These are phyloP conservation scores for Aphanomyces invadans DNA, from an alignment of 352 stramenopile species.

Conservation along the genomic window DNA sequence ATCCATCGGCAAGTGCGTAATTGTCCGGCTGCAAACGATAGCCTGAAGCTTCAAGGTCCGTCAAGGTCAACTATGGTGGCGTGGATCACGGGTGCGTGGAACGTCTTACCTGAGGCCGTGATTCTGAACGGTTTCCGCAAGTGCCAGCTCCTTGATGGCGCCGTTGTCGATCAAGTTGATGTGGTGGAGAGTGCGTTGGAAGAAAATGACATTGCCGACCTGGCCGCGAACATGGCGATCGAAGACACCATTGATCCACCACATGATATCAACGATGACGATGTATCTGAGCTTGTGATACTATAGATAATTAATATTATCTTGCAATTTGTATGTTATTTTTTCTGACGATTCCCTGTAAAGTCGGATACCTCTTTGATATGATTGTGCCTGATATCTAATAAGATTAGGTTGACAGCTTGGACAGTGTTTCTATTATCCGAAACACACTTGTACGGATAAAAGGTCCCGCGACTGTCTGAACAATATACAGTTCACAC, in stretches of 20 bases:
- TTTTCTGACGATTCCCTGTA: not conserved
- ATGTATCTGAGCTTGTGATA: not conserved
- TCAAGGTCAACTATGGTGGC: not conserved
- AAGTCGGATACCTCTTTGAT: not conserved
- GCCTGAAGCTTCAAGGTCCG: not conserved
- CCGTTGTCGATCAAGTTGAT: not conserved
- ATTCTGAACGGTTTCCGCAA: constrained; percentile 19
- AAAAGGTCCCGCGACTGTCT: not conserved
- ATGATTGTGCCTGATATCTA: not conserved
- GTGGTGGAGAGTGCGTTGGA: not conserved
- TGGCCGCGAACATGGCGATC: not conserved
- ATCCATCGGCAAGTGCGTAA: not conserved
- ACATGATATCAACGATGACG: not conserved
- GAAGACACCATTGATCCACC: not conserved
- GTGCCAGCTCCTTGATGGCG: not conserved
- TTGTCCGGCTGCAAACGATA: not conserved
- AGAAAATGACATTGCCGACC: not conserved
- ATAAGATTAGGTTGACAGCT: not conserved
- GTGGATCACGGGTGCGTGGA: not conserved
- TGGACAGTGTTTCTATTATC: not conserved
- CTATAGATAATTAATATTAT: not conserved
- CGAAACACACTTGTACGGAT: not conserved
- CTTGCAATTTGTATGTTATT: not conserved
- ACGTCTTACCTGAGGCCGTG: not conserved
- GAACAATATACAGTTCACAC: not conserved